Conservation (phyloP, 2,329 filamentous ascomycete species). For the Trichoderma brevicompactum region DNA sequence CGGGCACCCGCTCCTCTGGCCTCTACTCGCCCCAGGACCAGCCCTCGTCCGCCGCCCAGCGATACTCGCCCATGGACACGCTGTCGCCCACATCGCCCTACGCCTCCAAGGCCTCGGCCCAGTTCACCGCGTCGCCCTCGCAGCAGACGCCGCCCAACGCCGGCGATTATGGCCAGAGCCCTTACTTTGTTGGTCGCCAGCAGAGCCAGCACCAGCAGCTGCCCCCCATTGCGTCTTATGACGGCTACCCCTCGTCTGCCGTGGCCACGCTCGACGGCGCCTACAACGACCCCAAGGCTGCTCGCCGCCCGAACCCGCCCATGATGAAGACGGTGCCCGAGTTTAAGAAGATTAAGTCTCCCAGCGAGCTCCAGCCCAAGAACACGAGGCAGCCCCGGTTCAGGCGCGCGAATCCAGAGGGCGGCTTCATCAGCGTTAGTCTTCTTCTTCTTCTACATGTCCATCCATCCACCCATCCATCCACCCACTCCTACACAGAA, state of each 20-base stretch:
- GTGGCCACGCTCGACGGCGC: constrained; percentile 73
- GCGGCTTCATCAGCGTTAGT: constrained; percentile 94
- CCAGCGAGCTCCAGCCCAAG: constrained; percentile 77
- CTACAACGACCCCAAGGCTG: constrained; percentile 63
- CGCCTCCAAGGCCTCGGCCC: constrained; percentile 62
- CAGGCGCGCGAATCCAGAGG: constrained; percentile 91
- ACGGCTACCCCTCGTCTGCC: constrained; percentile 74
- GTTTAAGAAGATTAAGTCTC: constrained; percentile 76
- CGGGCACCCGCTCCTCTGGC: constrained; percentile 56
- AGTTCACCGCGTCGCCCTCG: constrained; percentile 57
- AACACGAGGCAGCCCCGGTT: constrained; percentile 89
- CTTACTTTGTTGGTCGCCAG: constrained; percentile 58
- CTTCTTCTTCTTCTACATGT: not conserved
- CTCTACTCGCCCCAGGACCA: constrained; percentile 69
- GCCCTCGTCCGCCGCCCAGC: constrained; percentile 80
- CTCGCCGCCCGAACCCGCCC: constrained; percentile 57
- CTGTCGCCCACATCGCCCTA: constrained; percentile 82
- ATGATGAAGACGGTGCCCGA: constrained; percentile 74
- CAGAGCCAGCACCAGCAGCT: constrained; percentile 68
- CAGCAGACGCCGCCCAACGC: constrained; percentile 81
- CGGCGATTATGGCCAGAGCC: constrained; percentile 62
- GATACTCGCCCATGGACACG: constrained; percentile 95
- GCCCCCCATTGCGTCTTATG: constrained; percentile 73
- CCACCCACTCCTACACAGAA: too few relatives aligned
- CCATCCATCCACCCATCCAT: too few relatives aligned